These are phyloP conservation scores for Plasmodium adleri DNA, from an alignment of 169 alveolate species.

Conservation along the genomic window DNA sequence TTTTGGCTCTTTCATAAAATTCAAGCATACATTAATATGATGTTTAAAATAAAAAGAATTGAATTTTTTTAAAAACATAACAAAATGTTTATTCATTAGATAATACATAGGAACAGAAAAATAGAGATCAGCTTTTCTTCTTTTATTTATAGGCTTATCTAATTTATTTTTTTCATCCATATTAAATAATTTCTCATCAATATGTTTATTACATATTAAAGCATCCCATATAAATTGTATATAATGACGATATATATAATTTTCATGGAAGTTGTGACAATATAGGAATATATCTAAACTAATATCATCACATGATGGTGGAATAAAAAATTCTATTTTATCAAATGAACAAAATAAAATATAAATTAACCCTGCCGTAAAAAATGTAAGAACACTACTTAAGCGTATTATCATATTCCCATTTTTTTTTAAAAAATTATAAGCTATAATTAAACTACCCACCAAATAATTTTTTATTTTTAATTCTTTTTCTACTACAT, in stretches of 20 bases:
- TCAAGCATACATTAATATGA: constrained; percentile 52
- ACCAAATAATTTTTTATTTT: constrained; percentile 56
- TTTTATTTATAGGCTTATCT: constrained; percentile 9
- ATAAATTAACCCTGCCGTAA: constrained; percentile 72
- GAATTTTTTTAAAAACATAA: constrained; percentile 34
- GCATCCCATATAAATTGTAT: constrained; percentile 71
- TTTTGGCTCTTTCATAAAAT: constrained; percentile 56
- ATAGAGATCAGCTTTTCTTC: constrained; percentile 44
- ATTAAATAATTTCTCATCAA: constrained; percentile 13
- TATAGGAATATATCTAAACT: constrained; percentile 43
- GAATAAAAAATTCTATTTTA: constrained; percentile 33
- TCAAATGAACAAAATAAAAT: constrained; percentile 65
- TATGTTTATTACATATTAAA: constrained; percentile 56
- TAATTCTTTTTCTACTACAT: constrained; percentile 60
- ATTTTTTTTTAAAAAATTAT: constrained; percentile 45
- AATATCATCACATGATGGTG: constrained; percentile 75
- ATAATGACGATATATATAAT: constrained; percentile 70
- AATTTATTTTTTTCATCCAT: neutral
- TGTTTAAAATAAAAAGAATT: constrained; percentile 53
- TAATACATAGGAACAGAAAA: constrained; percentile 58
- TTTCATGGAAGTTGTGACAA: constrained; percentile 46
- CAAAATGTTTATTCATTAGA: constrained; percentile 69
- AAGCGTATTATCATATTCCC: constrained; percentile 62
- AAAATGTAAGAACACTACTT: constrained; percentile 64
- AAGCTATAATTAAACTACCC: constrained; percentile 57